Evolutionary conservation across 2,329 filamentous ascomycete species (phyloP), one percentile per base, ranked within the genome.

Genomic region (Xylariaceae sp.): DNA sequence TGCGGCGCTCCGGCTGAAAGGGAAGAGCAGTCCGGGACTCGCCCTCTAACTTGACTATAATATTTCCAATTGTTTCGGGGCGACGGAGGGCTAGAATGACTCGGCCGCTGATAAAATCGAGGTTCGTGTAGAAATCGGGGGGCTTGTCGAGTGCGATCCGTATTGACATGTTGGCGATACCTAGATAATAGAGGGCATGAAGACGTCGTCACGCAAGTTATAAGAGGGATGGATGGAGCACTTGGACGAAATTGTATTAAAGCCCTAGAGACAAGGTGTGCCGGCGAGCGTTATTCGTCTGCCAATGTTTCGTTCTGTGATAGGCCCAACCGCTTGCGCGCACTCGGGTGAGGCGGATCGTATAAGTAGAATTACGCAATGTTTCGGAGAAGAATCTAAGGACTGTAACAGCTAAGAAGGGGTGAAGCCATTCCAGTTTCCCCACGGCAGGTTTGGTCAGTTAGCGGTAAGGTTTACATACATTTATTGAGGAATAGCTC

Each of bases 11-110:
- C 68, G 77, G 58, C 66, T 84, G 75, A 61, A 83, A 71, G 74
- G 78, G 72, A 14, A 92, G 75, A 39, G 88, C 82, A 4, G 90
- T 93, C 61, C 82, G 82, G 44, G 87, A 87, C 75, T 95, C 90
- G 65, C 91, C 91, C 71, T 95, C 91, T 28, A 95, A 84, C 78
- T 95, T 95, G 68, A 94, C 90, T 33, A 91, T 80, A 61, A 95
- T 87, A 49, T 86, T 89, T 45, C 85, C 85, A 46, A 94, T 81
- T 53, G 83, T 80, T 72, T 94, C 90, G 51, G 89, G 76, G 62
- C 87, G 88, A 48, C 82, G 86, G 62, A 88, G 74, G 17, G 68
- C 72, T 26, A 88, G 73, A 46, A 86, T 69, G 24, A 88, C 75
- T 57, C 81, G 79, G 51, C 91, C 91, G 26, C 79, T 81, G 58